Evolutionary conservation across 2,329 filamentous ascomycete genomes (phyloP).

Genomic region (Trichoderma pleuroti): DNA sequence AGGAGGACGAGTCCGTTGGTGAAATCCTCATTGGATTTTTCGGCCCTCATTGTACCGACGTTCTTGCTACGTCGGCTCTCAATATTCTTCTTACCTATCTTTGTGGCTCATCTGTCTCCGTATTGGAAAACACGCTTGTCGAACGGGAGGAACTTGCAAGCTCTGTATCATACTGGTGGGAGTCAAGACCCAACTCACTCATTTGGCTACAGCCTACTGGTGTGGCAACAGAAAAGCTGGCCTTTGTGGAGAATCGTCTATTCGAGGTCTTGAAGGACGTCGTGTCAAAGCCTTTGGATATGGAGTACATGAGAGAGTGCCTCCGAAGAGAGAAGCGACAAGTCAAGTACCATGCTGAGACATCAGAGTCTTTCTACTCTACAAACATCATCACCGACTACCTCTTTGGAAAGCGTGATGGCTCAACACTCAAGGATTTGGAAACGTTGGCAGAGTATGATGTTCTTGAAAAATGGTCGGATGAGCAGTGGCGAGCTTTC

Average conservation of each 20-base stretch:
- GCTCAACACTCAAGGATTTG: constrained; percentile 66
- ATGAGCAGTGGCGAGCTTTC: constrained; percentile 79
- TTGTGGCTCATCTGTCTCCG: constrained; percentile 85
- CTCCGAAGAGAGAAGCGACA: constrained; percentile 77
- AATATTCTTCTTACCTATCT: constrained; percentile 82
- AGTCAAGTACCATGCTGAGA: constrained; percentile 79
- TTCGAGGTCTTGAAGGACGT: constrained; percentile 81
- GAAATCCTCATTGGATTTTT: constrained; percentile 85
- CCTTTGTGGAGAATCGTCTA: constrained; percentile 78
- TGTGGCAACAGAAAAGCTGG: constrained; percentile 82
- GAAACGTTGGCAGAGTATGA: constrained; percentile 59
- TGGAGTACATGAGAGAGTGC: constrained; percentile 86
- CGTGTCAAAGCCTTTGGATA: constrained; percentile 75
- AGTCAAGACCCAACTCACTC: constrained; percentile 74
- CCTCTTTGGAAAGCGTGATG: constrained; percentile 82
- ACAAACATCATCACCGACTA: constrained; percentile 88
- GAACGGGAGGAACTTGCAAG: constrained; percentile 91
- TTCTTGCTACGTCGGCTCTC: constrained; percentile 65
- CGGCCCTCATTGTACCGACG: constrained; percentile 75
- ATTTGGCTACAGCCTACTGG: constrained; percentile 84
- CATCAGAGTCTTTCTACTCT: constrained; percentile 75
- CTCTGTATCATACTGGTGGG: constrained; percentile 74
- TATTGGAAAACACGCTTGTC: constrained; percentile 87
- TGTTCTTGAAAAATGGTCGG: constrained; percentile 71
- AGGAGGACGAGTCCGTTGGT: constrained; percentile 91